Evolutionary conservation across 495 filamentous ascomycete genomes (phyloP), one percentile per base, ranked within the genome.

Genomic region (Aspergillus sclerotiicarbonarius): DNA sequence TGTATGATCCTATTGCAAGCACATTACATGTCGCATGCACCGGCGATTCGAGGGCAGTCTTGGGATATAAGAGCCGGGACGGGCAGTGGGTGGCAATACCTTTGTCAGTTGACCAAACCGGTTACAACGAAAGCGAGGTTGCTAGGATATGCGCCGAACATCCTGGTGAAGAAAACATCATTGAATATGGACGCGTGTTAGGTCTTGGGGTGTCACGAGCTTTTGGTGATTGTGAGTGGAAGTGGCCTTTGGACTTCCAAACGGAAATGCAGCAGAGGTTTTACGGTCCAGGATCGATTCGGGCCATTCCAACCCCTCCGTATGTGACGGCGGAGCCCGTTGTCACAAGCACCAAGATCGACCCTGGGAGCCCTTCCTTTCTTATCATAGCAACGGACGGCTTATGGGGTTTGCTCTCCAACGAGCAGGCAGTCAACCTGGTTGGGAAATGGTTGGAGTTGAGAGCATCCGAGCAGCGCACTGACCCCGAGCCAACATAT

Each of bases 261-360:
- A 46, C 69, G 30, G 63, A 72, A 3, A 64, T 80, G 31, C 58
- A 76, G 15, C 29, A 64, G 3, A 60, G 71, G n/a, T 87, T 82
- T 62, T 77, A 74, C 60, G 80, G 77, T 6, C 73, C 73, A 4
- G 41, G 69, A 15, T 76, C 74, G 1, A 66, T 76, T 18, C 71
- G 67, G 18, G 70, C 76, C n/a, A 62, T 76, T 32, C 69, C 62
- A 41, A 83, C 83, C 0, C 85, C 86, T 29, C 87, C 86, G 1
- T 90, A 89, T 68, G 65, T 88, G 33, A 88, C 82, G 1, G 86
- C 87, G 3, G 77, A 84, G 67, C 87, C 87, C 0, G 81, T 82
- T 6, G 76, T 89, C 37, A 84, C 79, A 0, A 82, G 79, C 33
- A 82, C 75, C 0, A 68, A 72, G 57, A 73, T 89, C 25, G 66